Evolutionary conservation across 1,284 basidiomycete species (phyloP), one percentile per base, ranked within the genome.

Genomic region (Meira miltonrushii): DNA sequence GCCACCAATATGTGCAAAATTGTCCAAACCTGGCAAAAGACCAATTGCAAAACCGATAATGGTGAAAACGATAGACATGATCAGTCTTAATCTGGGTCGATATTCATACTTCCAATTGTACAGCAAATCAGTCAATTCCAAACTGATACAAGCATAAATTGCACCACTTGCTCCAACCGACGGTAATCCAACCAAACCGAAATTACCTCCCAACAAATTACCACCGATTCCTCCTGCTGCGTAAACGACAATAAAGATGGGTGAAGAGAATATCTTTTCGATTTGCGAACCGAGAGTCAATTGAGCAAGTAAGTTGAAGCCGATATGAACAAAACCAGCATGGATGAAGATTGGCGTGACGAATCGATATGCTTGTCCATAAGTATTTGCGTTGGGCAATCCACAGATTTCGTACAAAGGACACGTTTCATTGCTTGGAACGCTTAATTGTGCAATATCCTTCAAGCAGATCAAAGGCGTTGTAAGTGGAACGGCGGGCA

Each of bases 121-220:
- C 52, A 90, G 82, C 37, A 98, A 80, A 75, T 98, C 94, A 1
- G 95, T 87, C 84, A 83, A 69, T 38, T 82, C 78, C 66, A 91
- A 89, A 1, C 89, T 91, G 59, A 93, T 84, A 39, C 89, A 90
- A 1, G 92, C 92, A 62, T 96, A 95, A 57, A 97, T 90, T 0
- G 92, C 91, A 8, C 94, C 75, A 51, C 87, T 89, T 0, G 93
- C 94, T 48, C 94, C 94, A 1, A 92, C 83, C n/a, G 89, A 90
- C 0, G 93, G 92, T n/a, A 87, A 81, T 15, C 90, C 92, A 2
- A 92, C 87, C 15, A 95, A 81, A 0, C 90, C 83, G 77, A 96
- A 81, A 78, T 94, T 96, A 3, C 90, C 91, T 25, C 93, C 92
- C 8, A 96, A 81, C 21, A 79, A 62, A 17, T 78, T 78, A 46